Evolutionary conservation across 1,139 yeast genomes (phyloP), one percentile per base, ranked within the genome.

Genomic region (Debaryomyces udenii): DNA sequence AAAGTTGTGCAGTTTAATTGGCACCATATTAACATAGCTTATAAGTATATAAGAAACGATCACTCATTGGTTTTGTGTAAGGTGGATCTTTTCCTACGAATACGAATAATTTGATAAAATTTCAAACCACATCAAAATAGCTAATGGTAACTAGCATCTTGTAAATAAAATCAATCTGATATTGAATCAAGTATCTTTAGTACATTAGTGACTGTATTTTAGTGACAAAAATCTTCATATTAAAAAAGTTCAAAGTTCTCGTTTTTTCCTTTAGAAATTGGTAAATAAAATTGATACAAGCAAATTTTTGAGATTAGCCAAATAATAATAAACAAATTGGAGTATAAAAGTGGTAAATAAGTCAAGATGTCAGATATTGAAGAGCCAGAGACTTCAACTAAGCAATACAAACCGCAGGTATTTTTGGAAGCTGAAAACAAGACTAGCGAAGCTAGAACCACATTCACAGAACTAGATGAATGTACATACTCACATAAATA

Each of bases 371-470:
- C 49, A 23, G 48, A 40, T 23, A 35, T 27, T 6, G 49, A 47
- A 31, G 45, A 35, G 22, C 16, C 38, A 24, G 44, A 39, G 11
- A 30, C 39, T 20, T 34, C 41, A 40, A 17, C 30, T 2, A 44
- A 46, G 15, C 52, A 42, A 31, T 32, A 43, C 9, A 47, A 51
- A 11, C 52, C 53, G 9, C 68, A 58, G 41, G 54, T 80, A 16
- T 86, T 74, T 52, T 51, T 57, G 4, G 75, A 76, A 38, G 73
- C 68, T 33, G 78, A 72, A 14, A 81, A 83, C 59, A 82, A 77
- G 50, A 85, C 95, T 0, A 70, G 66, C n/a, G 94, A 87, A 59
- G 96, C 96, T 1, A 60, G 69, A 45, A 42, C 57, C 31, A 70
- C 81, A 7, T 93, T 87, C 59, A 68, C 63, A 10, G 77, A 68